phyloP scores from a whole-genome alignment of 2,329 filamentous ascomycete species.

The Colletotrichum camelliae region DNA sequence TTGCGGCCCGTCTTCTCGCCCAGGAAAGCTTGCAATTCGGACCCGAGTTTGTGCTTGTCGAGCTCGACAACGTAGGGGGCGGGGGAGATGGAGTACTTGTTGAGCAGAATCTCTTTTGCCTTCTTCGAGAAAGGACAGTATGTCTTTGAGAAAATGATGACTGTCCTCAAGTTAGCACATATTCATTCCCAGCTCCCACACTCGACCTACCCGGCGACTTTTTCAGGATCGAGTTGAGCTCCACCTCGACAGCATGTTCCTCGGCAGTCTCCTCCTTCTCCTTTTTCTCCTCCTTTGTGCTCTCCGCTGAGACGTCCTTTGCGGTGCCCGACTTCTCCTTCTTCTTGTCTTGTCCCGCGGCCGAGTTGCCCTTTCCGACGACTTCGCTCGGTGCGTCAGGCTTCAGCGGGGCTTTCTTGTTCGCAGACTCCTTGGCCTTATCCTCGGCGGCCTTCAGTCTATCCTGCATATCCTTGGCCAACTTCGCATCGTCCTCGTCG shows the following conservation, averaged over 20 bases:
- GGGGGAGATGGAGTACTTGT: conserved; percentile 84
- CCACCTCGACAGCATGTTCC: conserved; percentile 69
- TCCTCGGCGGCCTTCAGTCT: conserved; percentile 73
- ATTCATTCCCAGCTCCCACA: background rate
- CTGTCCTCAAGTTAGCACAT: conserved; percentile 46
- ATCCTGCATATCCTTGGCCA: conserved; percentile 61
- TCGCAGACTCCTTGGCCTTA: conserved; percentile 70
- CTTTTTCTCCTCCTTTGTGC: conserved; percentile 38
- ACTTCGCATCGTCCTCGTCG: conserved; percentile 60
- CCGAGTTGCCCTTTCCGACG: conserved; percentile 64
- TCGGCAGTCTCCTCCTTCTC: conserved; percentile 58
- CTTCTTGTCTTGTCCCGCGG: conserved; percentile 53
- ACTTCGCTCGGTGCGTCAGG: conserved; percentile 64
- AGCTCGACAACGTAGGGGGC: conserved; percentile 89
- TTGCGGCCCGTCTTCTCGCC: conserved; percentile 75
- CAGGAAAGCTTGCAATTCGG: conserved; percentile 74
- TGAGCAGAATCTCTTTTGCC: conserved; percentile 84
- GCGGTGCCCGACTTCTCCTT: conserved; percentile 55
- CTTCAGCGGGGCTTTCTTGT: conserved; percentile 67
- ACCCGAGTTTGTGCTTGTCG: conserved; percentile 79
- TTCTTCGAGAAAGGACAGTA: conserved; percentile 88
- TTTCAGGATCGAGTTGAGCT: conserved; percentile 82
- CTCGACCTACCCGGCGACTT: conserved; percentile 74
- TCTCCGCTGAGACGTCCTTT: conserved; percentile 40
- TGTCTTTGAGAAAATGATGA: conserved; percentile 95